phyloP scores from a whole-genome alignment of 306 rosid species.

The Bauhinia variegata region DNA sequence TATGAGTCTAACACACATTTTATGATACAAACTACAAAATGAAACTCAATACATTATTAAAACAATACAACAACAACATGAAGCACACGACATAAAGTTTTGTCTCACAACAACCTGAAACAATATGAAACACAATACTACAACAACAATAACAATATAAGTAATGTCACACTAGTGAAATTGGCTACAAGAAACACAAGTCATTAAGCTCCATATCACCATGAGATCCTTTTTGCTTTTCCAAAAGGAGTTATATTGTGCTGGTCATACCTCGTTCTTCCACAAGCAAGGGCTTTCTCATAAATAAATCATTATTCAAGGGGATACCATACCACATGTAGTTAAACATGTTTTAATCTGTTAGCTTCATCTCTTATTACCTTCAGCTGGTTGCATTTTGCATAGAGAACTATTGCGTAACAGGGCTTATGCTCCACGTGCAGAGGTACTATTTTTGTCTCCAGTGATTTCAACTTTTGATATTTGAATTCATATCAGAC shows the following conservation, averaged over 20 bases:
- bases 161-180: too few relatives aligned
- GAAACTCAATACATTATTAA: slow-evolving; percentile 26
- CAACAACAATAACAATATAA: too few relatives aligned
- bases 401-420: slow-evolving; percentile 1
- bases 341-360: neutral
- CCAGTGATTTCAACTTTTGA: neutral
- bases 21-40: slow-evolving; percentile 9
- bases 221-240: too few relatives aligned
- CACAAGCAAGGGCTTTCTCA: slow-evolving; percentile 21
- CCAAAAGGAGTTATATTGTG: slow-evolving; percentile 23
- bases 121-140: slow-evolving; percentile 25
- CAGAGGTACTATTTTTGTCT: neutral
- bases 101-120: too few relatives aligned
- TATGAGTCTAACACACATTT: neutral
- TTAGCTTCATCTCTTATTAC: slow-evolving; percentile 25
- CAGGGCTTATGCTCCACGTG: slow-evolving; percentile 17
- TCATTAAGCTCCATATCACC: too few relatives aligned
- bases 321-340: slow-evolving; percentile 11
- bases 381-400: slow-evolving; percentile 20
- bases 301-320: slow-evolving; percentile 33
- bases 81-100: too few relatives aligned
- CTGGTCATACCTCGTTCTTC: slow-evolving; percentile 26
- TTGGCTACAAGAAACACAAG: too few relatives aligned
- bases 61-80: too few relatives aligned
- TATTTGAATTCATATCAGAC: neutral